Percentiles rank a stretch among this genome's conserved stretches.
These are phyloP conservation scores for Komagataella pseudopastoris DNA, from an alignment of 805 yeast species.

Conservation along the genomic window DNA sequence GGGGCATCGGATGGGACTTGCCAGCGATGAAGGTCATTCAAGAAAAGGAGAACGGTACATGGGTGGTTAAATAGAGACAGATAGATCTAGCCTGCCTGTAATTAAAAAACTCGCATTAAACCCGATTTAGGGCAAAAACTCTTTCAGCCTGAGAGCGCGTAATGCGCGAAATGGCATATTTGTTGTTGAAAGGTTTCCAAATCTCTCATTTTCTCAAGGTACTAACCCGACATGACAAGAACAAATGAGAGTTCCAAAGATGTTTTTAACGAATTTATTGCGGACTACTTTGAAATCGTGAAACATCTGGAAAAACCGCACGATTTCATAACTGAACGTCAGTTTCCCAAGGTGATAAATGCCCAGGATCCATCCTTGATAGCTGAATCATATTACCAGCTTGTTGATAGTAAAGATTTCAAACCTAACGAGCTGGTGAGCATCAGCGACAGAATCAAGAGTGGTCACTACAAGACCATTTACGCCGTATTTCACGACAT, in stretches of 20 bases:
- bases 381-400: background rate
- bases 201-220: background rate
- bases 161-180: background rate
- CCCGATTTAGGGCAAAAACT: background rate
- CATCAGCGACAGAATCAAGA: conserved; percentile 25
- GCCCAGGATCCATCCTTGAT: background rate
- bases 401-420: background rate
- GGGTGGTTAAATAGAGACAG: conserved; percentile 27
- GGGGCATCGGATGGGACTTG: conserved; percentile 86
- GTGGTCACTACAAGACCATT: conserved; percentile 28
- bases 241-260: background rate
- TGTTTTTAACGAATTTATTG: conserved; percentile 6
- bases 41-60: conserved; percentile 47
- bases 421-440: conserved; percentile 13
- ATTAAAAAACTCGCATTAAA: background rate
- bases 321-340: background rate
- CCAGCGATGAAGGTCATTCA: conserved; percentile 72
- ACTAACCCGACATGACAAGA: background rate
- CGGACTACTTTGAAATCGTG: conserved; percentile 5
- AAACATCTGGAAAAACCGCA: background rate
- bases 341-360: background rate
- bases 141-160: background rate
- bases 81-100: background rate
- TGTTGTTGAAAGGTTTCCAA: background rate
- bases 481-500: conserved; percentile 58